Evolutionary conservation across 2,329 filamentous ascomycete species (phyloP).

Genomic region (Moelleriella libera): DNA sequence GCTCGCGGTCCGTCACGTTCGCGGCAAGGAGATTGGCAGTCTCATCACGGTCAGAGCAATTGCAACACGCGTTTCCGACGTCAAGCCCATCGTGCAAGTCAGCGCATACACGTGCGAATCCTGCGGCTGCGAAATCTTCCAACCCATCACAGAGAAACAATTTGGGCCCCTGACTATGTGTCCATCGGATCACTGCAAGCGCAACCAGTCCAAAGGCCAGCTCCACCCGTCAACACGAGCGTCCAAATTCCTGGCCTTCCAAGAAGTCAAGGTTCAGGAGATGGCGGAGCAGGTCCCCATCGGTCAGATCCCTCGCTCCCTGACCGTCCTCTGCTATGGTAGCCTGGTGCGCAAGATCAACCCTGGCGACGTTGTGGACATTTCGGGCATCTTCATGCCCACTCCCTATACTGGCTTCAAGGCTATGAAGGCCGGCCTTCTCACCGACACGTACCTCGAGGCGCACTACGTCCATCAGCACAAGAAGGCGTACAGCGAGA

Average conservation of each 20-base stretch:
- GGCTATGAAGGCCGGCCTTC: conserved; percentile 86
- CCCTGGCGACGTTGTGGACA: conserved; percentile 86
- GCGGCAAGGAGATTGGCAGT: conserved; percentile 81
- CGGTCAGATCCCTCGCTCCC: conserved; percentile 83
- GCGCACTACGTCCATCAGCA: conserved; percentile 89
- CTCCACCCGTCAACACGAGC: conserved; percentile 89
- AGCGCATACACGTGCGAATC: conserved; percentile 96
- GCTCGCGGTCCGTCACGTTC: conserved; percentile 83
- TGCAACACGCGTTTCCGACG: conserved; percentile 87
- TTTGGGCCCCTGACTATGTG: conserved; percentile 80
- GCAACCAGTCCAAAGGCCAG: conserved; percentile 85
- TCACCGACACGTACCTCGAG: conserved; percentile 95
- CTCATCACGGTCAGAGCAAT: conserved; percentile 93
- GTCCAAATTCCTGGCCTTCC: conserved; percentile 93
- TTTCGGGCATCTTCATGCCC: conserved; percentile 89
- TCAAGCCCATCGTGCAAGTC: conserved; percentile 94
- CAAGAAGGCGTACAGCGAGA: conserved; percentile 95
- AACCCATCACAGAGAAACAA: conserved; percentile 82
- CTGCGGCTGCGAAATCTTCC: conserved; percentile 94
- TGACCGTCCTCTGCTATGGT: conserved; percentile 84
- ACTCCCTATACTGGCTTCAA: conserved; percentile 99
- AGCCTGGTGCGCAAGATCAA: conserved; percentile 75
- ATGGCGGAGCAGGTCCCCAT: conserved; percentile 99
- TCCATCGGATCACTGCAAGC: conserved; percentile 76
- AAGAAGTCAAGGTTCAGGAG: conserved; percentile 97